Percentiles rank a stretch among this genome's conserved stretches.
Evolutionary conservation across 208 protist genomes (phyloP).

Genomic region (Wallacemonas sp.): DNA sequence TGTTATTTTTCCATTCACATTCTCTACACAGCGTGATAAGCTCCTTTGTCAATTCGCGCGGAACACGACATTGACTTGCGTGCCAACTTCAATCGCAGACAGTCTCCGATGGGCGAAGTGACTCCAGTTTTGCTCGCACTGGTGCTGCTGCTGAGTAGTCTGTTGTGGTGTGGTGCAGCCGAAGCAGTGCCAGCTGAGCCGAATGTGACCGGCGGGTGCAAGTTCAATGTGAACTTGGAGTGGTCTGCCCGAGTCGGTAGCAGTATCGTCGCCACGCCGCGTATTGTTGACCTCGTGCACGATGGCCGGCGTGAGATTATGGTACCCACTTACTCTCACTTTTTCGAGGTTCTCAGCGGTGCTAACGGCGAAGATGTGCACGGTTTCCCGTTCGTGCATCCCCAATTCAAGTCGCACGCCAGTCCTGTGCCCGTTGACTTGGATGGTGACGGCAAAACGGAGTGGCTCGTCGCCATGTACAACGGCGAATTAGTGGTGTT

Average conservation of each 20-base stretch:
- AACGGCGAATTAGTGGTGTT: slow-evolving; percentile 90
- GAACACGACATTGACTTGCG: too few species aligned
- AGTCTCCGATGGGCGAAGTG: too few species aligned
- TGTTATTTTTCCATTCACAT: neutral
- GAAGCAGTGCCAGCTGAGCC: neutral
- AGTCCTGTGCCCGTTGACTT: slow-evolving; percentile 85
- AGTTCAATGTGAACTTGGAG: slow-evolving; percentile 52
- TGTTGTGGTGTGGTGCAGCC: neutral
- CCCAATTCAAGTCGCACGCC: slow-evolving; percentile 72
- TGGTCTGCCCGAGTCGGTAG: slow-evolving; percentile 82
- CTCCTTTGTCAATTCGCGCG: too few species aligned
- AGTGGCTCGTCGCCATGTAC: slow-evolving; percentile 85
- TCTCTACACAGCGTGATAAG: too few species aligned
- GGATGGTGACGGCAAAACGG: slow-evolving; percentile 74
- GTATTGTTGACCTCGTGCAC: slow-evolving; percentile 74
- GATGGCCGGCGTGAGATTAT: slow-evolving; percentile 87
- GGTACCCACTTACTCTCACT: slow-evolving; percentile 73
- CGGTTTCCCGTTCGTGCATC: slow-evolving; percentile 85
- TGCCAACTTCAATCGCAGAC: too few species aligned
- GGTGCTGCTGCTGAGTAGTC: neutral
- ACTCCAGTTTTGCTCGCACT: neutral
- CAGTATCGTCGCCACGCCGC: slow-evolving; percentile 77
- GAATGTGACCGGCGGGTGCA: slow-evolving; percentile 29
- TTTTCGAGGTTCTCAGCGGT: slow-evolving; percentile 68
- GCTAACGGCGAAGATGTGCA: slow-evolving; percentile 48